Conservation (phyloP, 371 early-diverging fungal species). For the Paraphysoderma sedebokerense region DNA sequence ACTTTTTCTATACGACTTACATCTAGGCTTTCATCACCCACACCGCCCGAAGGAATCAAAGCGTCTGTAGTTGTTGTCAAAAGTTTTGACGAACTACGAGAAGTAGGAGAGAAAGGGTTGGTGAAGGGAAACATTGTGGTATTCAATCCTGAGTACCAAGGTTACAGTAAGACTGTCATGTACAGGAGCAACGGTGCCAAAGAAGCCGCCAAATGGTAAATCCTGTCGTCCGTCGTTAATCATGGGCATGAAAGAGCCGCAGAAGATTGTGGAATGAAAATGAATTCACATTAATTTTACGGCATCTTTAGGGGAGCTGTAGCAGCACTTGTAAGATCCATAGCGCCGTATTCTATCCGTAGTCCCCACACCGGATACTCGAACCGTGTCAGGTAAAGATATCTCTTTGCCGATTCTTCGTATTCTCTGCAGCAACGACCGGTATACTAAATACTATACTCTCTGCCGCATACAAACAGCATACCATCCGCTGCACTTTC, state of each 20-base stretch:
- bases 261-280: too few relatives aligned
- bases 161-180: conserved; percentile 12
- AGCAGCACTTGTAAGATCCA: conserved; percentile 28
- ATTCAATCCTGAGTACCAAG: conserved; percentile 14
- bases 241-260: neutral
- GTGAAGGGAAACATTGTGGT: conserved; percentile 29
- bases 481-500: conserved; percentile 34
- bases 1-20: too few relatives aligned
- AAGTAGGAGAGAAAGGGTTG: conserved; percentile 8
- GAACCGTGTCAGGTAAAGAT: too few relatives aligned
- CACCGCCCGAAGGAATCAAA: conserved; percentile 20
- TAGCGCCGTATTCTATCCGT: conserved; percentile 20
- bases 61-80: conserved; percentile 26
- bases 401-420: too few relatives aligned
- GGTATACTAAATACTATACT: too few relatives aligned
- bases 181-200: conserved; percentile 17
- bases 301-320: conserved; percentile 18
- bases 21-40: conserved; percentile 14
- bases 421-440: neutral
- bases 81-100: conserved; percentile 21
- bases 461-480: too few relatives aligned
- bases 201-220: conserved; percentile 19
- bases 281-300: too few relatives aligned
- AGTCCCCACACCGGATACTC: conserved; percentile 27
- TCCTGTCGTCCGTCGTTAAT: neutral